These are phyloP conservation scores for Papiliotrema laurentii DNA, from an alignment of 1,284 basidiomycete species.

Conservation along the genomic window DNA sequence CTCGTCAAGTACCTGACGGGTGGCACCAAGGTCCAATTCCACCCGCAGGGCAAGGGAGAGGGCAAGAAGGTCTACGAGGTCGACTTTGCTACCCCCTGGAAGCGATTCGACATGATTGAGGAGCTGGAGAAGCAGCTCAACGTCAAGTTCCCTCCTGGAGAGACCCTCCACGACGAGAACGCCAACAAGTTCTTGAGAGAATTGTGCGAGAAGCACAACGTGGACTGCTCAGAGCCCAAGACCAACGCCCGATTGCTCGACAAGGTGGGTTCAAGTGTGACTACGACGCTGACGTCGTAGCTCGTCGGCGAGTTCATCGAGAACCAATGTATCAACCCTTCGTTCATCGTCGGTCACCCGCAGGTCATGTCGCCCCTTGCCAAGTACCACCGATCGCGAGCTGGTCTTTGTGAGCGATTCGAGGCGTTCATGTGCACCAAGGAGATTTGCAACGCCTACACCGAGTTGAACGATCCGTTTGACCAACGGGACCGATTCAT, in stretches of 20 bases:
- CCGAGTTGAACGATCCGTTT: constrained; percentile 97
- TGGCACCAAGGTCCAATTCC: constrained; percentile 72
- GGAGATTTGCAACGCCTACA: constrained; percentile 97
- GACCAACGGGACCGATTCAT: constrained; percentile 95
- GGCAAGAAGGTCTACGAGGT: constrained; percentile 64
- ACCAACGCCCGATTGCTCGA: constrained; percentile 94
- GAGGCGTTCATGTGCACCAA: constrained; percentile 98
- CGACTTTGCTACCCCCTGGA: constrained; percentile 95
- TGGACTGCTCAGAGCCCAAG: constrained; percentile 94
- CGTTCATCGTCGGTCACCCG: constrained; percentile 98
- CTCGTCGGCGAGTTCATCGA: constrained; percentile 98
- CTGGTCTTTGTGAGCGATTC: constrained; percentile 96
- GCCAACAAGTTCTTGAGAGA: constrained; percentile 85
- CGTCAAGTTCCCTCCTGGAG: constrained; percentile 89
- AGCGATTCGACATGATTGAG: constrained; percentile 96
- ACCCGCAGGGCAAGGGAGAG: constrained; percentile 85
- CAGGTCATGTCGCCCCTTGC: constrained; percentile 99
- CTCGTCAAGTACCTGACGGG: constrained; percentile 87
- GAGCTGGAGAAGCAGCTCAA: constrained; percentile 91
- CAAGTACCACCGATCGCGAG: constrained; percentile 88
- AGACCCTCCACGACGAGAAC: constrained; percentile 82
- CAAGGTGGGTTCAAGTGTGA: constrained; percentile 58
- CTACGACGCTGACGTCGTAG: constrained; percentile 45
- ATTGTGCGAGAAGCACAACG: constrained; percentile 84
- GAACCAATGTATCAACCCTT: constrained; percentile 89